Conservation (phyloP, 148 eudicot genomes). For the Rhododendron simsii region DNA sequence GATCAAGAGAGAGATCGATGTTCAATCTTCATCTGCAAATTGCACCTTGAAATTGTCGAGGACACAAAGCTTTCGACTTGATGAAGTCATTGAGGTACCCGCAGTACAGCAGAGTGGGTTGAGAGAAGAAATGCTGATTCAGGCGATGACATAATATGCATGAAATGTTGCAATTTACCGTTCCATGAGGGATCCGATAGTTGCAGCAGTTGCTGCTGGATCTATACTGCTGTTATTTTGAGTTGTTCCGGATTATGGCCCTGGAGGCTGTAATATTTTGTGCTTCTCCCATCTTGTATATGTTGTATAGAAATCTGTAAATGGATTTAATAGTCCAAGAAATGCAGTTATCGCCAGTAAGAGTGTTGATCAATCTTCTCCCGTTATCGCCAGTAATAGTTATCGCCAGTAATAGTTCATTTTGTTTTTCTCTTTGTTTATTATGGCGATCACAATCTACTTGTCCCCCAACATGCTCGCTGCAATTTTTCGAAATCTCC, state of each 20-base stretch:
- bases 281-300: background rate
- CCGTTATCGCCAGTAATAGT: background rate
- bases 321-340: background rate
- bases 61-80: background rate
- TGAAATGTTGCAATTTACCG: background rate
- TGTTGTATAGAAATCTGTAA: background rate
- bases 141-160: background rate
- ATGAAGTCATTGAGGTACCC: background rate
- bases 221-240: background rate
- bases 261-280: background rate
- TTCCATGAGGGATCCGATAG: background rate
- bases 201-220: background rate
- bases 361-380: background rate
- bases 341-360: background rate
- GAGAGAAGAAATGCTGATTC: background rate
- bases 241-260: background rate
- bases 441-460: conserved; percentile 77
- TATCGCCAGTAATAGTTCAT: background rate
- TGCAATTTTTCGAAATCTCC: conserved; percentile 26
- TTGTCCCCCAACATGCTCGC: conserved; percentile 91
- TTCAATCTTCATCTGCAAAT: background rate
- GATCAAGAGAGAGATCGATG: background rate
- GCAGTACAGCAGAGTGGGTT: background rate
- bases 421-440: conserved; percentile 31
- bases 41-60: background rate